Evolutionary conservation across 345 rosid genomes (phyloP).

Genomic region (Noccaea bulbosa): DNA sequence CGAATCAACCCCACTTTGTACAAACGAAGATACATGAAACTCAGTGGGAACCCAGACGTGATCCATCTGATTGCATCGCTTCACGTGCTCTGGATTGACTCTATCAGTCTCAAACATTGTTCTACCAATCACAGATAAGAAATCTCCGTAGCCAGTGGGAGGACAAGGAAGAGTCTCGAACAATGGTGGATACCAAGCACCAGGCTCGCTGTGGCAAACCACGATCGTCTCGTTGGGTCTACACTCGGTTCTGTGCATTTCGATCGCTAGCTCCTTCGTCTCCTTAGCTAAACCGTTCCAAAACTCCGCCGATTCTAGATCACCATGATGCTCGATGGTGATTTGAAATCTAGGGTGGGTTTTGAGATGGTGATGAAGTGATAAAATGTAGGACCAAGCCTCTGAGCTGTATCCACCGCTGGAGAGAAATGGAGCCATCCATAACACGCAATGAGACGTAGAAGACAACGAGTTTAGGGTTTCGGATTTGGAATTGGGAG

Average conservation of each 20-base stretch:
- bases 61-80: conserved; percentile 74
- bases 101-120: conserved; percentile 94
- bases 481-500: conserved; percentile 32
- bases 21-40: conserved; percentile 75
- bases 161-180: conserved; percentile 83
- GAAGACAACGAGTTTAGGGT: conserved; percentile 23
- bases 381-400: conserved; percentile 78
- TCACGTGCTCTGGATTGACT: conserved; percentile 62
- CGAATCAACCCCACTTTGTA: conserved; percentile 71
- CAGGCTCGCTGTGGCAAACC: conserved; percentile 91
- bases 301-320: conserved; percentile 61
- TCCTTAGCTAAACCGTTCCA: conserved; percentile 73
- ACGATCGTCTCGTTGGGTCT: conserved; percentile 64
- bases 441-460: conserved; percentile 64
- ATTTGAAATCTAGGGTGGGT: conserved; percentile 56
- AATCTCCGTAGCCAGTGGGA: conserved; percentile 59
- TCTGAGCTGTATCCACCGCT: conserved; percentile 96
- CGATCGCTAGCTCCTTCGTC: conserved; percentile 48
- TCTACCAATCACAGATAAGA: conserved; percentile 66
- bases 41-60: conserved; percentile 89
- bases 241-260: conserved; percentile 60
- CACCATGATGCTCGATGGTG: conserved; percentile 79
- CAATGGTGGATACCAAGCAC: conserved; percentile 92
- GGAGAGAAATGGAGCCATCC: conserved; percentile 95
- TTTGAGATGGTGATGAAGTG: conserved; percentile 49